Base-by-base conservation (phyloP, 441 rosid species). In the Rhodomyrtus psidioides region DNA sequence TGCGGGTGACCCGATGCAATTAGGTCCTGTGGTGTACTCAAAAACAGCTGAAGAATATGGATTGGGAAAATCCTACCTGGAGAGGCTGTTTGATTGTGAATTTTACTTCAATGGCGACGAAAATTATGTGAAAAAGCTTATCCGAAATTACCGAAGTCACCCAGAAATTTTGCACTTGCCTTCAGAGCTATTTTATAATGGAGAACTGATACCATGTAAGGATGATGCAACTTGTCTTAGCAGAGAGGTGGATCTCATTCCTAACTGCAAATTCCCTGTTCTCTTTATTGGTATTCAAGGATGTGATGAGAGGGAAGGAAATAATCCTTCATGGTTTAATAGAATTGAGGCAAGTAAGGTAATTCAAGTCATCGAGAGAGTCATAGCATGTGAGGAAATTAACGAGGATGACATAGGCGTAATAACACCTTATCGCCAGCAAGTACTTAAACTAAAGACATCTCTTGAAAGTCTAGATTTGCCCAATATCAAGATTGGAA, bases 401-500 rank as follows among this genome's bases (percentile, higher is more conserved):
- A 17, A 55, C 12, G 58, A 82, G 83, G 55, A 76, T 55, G 84
- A 85, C 27, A 83, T 79, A 12, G 88, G 84, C 14, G 60, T 86
- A n/a, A 85, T 60, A 59, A 86, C 86, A 26, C 87, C 84, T 51
- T 87, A 88, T 14, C 82, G 81, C 30, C 84, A 95, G 91, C 99
- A 96, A 87, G 98, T 95, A 19, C 91, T 88, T 79, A 96, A 95
- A 87, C 79, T 95, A 87, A 92, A 93, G 90, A 94, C 91, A 82
- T 92, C 92, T 62, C 75, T 88, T 0, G 84, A 86, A 59, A 49
- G 83, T 87, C 86, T 89, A 54, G 97, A 94, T 17, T 90, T 94
- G 90, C 86, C 91, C 9, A 91, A 91, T 82, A 88, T 96, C 74
- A 96, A 94, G 92, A 98, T 96, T 51, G 99, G 99, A 74, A 97